Conservation (phyloP, 345 rosid species). For the Capsella bursapastoris region DNA sequence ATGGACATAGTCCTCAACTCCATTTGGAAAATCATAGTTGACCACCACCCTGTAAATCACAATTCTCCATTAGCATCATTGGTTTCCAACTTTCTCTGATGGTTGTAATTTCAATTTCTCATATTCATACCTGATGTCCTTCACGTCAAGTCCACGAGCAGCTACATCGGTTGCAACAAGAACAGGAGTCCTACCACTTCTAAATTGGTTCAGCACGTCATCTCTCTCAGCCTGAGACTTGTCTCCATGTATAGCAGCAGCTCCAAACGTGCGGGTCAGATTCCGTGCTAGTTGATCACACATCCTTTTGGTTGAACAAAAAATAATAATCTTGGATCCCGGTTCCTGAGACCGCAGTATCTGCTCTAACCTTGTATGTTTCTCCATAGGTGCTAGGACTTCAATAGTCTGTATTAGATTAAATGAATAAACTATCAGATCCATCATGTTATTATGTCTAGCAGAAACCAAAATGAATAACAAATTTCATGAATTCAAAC, state of each 20-base stretch:
- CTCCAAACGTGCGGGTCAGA: slow-evolving; percentile 71
- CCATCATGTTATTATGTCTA: background rate
- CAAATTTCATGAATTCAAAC: background rate
- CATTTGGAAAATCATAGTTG: slow-evolving; percentile 95
- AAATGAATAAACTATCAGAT: background rate
- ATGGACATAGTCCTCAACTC: slow-evolving; percentile 97
- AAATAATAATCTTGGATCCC: slow-evolving; percentile 78
- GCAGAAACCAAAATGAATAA: background rate
- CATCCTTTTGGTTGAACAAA: slow-evolving; percentile 90
- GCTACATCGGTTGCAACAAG: slow-evolving; percentile 96
- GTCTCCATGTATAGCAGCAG: slow-evolving; percentile 91
- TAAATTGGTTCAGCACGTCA: slow-evolving; percentile 72
- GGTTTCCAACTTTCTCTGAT: slow-evolving; percentile 1
- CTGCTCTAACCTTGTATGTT: slow-evolving; percentile 87
- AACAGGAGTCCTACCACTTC: slow-evolving; percentile 79
- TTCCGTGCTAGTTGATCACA: slow-evolving; percentile 83
- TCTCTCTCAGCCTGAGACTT: slow-evolving; percentile 88
- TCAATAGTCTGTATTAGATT: slow-evolving; percentile 62
- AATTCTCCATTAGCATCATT: slow-evolving; percentile 1
- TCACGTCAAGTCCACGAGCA: slow-evolving; percentile 88
- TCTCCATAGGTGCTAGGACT: slow-evolving; percentile 75
- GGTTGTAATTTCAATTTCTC: background rate
- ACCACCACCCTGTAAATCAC: slow-evolving; percentile 75
- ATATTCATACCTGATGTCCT: slow-evolving; percentile 74
- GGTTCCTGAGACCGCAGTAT: slow-evolving; percentile 85